phyloP scores from a whole-genome alignment of 2,329 filamentous ascomycete species.

The Lecanosticta acicola region DNA sequence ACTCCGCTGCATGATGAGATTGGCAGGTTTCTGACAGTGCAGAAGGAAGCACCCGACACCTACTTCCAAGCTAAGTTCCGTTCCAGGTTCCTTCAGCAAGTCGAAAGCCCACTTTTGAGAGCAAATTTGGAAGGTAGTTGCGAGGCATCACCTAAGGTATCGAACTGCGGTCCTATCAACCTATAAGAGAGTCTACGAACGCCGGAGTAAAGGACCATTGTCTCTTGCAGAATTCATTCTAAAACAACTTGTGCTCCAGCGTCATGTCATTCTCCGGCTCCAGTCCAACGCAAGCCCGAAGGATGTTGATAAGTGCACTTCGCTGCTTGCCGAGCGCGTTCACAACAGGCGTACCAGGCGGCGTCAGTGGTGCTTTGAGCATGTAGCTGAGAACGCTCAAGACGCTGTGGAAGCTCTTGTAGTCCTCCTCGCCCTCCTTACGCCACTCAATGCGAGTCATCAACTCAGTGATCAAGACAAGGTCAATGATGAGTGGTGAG shows the following conservation, averaged over 20 bases:
- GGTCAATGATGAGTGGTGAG: conserved; percentile 92
- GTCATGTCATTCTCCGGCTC: conserved; percentile 99
- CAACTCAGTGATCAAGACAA: conserved; percentile 89
- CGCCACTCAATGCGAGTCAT: conserved; percentile 98
- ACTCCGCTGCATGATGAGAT: too few relatives aligned
- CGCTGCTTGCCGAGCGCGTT: conserved; percentile 96
- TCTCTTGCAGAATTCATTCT: conserved; percentile 1
- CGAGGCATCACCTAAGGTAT: neutral
- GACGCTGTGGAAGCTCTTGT: conserved; percentile 92
- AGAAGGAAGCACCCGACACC: too few relatives aligned
- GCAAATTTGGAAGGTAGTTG: neutral
- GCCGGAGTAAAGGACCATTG: too few relatives aligned
- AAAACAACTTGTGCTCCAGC: conserved; percentile 93
- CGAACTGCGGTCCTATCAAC: neutral
- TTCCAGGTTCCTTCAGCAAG: too few relatives aligned
- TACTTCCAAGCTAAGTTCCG: too few relatives aligned
- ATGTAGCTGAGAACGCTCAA: conserved; percentile 98
- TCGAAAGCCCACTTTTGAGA: too few relatives aligned
- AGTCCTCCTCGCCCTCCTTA: conserved; percentile 57
- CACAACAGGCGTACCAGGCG: conserved; percentile 89
- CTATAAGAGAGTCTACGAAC: neutral
- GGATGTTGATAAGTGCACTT: conserved; percentile 90
- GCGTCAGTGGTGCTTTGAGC: conserved; percentile 91
- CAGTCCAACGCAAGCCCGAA: conserved; percentile 92
- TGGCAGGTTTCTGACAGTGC: too few relatives aligned